Evolutionary conservation across 169 alveolate genomes (phyloP).

Genomic region (Cryptosporidium sp.): DNA sequence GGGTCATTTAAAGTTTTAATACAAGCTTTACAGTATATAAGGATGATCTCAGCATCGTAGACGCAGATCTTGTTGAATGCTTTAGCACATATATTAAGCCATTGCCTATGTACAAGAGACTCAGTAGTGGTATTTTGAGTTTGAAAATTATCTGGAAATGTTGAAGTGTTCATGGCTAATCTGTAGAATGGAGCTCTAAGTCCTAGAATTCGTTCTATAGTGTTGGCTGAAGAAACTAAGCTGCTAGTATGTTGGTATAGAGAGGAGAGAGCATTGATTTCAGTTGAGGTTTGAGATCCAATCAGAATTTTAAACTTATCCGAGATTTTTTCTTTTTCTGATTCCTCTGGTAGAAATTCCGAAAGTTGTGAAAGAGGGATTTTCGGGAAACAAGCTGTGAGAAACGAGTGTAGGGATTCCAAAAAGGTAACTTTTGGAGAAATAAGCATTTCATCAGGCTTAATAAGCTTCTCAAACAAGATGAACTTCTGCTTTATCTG

Average conservation of each 20-base stretch:
- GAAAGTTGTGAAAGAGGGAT: background rate
- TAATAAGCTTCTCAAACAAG: constrained; percentile 30
- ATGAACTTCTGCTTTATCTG: constrained; percentile 17
- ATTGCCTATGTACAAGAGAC: constrained; percentile 14
- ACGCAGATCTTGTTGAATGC: constrained; percentile 45
- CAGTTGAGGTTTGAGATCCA: constrained; percentile 65
- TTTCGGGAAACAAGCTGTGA: constrained; percentile 14
- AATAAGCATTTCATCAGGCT: constrained; percentile 48
- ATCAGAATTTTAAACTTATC: background rate
- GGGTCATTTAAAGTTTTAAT: constrained; percentile 36
- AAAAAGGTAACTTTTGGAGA: constrained; percentile 43
- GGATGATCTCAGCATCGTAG: constrained; percentile 27
- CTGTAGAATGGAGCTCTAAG: constrained; percentile 71
- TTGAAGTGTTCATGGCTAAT: constrained; percentile 17
- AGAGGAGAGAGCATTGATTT: constrained; percentile 61
- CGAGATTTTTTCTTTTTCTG: constrained; percentile 10
- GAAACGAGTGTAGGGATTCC: constrained; percentile 36
- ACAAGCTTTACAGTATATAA: constrained; percentile 46
- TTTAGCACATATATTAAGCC: constrained; percentile 51
- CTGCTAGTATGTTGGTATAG: constrained; percentile 59
- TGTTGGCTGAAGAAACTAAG: constrained; percentile 48
- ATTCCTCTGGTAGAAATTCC: background rate
- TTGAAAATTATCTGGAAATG: background rate
- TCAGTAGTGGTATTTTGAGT: background rate
- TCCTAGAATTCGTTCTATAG: constrained; percentile 53